A percentile compares a stretch with the other conserved stretches of the same genome.
Evolutionary conservation across 2,329 filamentous ascomycete species (phyloP).

Genomic region (Bipolaris zeicola): DNA sequence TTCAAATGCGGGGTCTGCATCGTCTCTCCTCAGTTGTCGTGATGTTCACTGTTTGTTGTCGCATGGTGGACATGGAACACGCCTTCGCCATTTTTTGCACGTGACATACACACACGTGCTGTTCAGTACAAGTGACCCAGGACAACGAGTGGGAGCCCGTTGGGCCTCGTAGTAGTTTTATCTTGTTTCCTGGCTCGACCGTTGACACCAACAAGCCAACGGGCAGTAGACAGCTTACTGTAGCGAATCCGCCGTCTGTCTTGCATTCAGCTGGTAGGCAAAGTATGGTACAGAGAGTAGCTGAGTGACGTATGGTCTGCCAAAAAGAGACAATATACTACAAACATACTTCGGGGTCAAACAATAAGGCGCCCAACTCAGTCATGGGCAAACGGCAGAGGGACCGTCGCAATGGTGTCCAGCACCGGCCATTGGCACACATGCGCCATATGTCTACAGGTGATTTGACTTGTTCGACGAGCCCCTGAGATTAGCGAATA

Average conservation of each 20-base stretch:
- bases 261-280: background rate
- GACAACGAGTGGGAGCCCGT: background rate
- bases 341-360: too few species aligned
- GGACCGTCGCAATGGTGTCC: too few species aligned
- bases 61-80: background rate
- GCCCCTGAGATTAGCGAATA: conserved; percentile 17
- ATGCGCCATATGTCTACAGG: too few species aligned
- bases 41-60: background rate
- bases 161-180: too few species aligned
- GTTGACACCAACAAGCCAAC: background rate
- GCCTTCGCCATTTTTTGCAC: background rate
- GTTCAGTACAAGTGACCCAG: background rate
- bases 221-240: background rate
- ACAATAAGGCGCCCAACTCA: too few species aligned
- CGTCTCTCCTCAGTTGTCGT: background rate
- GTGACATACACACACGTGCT: background rate
- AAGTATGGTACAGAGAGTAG: background rate
- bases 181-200: background rate
- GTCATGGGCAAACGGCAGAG: too few species aligned
- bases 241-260: background rate
- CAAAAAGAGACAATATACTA: background rate
- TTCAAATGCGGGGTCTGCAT: background rate
- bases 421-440: too few species aligned
- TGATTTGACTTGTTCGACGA: background rate
- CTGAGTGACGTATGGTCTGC: background rate